Conservation (phyloP, 495 filamentous ascomycete species). For the Glarea lozoyensis region DNA sequence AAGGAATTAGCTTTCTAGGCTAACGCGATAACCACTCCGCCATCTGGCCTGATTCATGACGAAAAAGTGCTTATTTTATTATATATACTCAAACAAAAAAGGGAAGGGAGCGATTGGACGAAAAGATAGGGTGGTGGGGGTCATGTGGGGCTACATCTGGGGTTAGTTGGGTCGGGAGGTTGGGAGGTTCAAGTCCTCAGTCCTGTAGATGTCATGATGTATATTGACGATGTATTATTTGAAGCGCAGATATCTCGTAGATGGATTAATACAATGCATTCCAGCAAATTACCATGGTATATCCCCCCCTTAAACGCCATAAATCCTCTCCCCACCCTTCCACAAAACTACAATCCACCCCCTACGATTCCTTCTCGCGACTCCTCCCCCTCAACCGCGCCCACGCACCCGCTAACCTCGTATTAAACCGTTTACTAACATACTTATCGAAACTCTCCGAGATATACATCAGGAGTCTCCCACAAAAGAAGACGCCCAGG, state of each 20-base stretch:
- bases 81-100: no score
- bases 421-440: constrained; percentile 11
- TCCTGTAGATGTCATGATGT: neutral
- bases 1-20: constrained; percentile 31
- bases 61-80: neutral
- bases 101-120: no score
- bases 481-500: constrained; percentile 46
- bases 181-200: neutral
- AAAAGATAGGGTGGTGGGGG: neutral
- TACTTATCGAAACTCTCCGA: constrained; percentile 40
- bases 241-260: neutral
- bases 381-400: no score
- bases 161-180: neutral
- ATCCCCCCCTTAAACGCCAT: neutral
- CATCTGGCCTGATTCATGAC: constrained; percentile 17
- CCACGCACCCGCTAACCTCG: no score
- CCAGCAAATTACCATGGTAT: neutral
- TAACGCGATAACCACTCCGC: constrained; percentile 31
- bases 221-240: neutral
- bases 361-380: no score
- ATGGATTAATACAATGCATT: no score
- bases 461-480: constrained; percentile 33
- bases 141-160: neutral
- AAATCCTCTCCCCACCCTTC: no score
- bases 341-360: no score